Conservation (phyloP, 495 filamentous ascomycete genomes). For the Podospora pseudocomata region DNA sequence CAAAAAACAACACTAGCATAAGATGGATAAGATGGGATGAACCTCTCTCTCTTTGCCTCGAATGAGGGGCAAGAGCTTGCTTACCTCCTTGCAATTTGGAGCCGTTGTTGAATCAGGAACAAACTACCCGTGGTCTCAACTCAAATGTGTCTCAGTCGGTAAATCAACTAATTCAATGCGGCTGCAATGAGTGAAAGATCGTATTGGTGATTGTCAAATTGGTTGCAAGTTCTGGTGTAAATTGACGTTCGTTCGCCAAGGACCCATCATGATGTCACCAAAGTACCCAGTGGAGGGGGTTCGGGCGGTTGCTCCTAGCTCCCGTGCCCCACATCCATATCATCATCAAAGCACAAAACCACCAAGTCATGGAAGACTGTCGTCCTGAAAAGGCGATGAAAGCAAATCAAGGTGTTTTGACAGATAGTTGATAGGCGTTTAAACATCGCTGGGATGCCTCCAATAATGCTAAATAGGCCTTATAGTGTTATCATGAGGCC, state of each 20-base stretch:
- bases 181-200: not conserved
- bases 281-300: too few species aligned
- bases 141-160: not conserved
- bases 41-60: too few species aligned
- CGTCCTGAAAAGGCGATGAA: too few species aligned
- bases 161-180: not conserved
- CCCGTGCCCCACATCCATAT: not conserved
- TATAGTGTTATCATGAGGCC: too few species aligned
- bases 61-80: not conserved
- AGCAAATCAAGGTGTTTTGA: too few species aligned
- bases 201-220: not conserved
- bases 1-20: not conserved
- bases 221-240: not conserved
- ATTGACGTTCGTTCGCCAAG: not conserved
- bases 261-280: conserved; percentile 19
- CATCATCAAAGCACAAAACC: not conserved
- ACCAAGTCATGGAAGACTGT: not conserved
- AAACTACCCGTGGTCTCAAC: not conserved
- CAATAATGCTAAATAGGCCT: too few species aligned
- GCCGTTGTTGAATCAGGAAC: not conserved
- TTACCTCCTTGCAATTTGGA: not conserved
- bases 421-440: too few species aligned
- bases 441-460: too few species aligned
- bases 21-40: not conserved
- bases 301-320: not conserved